These are phyloP conservation scores for Picochlorum sp. DNA, from an alignment of 139 green algal species.

Conservation along the genomic window DNA sequence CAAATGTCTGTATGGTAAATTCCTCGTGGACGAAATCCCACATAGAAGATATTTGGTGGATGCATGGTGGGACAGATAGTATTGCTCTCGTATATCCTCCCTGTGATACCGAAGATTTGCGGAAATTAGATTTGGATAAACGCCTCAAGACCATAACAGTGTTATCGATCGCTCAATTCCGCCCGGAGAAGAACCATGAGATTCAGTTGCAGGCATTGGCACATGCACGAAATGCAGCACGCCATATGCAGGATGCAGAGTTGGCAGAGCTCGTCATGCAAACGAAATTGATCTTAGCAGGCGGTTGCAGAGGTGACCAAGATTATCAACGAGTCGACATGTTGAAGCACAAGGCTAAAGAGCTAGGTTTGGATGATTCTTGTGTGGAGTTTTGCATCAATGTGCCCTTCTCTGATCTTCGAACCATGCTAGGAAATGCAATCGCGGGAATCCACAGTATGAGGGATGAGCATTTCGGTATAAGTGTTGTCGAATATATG, in stretches of 20 bases:
- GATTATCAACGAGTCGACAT: conserved; percentile 48
- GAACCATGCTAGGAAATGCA: conserved; percentile 62
- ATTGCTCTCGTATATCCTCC: conserved; percentile 74
- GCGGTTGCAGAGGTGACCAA: conserved; percentile 51
- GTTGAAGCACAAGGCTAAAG: conserved; percentile 6
- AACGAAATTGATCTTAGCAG: conserved; percentile 60
- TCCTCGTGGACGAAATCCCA: conserved; percentile 86
- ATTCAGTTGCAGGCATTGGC: conserved; percentile 38
- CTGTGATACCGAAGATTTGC: conserved; percentile 66
- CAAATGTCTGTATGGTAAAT: conserved; percentile 79
- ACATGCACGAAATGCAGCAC: conserved; percentile 14
- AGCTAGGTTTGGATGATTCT: conserved; percentile 28
- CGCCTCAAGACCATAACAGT: conserved; percentile 67
- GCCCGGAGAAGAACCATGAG: conserved; percentile 86
- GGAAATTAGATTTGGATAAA: conserved; percentile 70
- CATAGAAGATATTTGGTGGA: conserved; percentile 73
- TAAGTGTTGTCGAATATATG: conserved; percentile 98
- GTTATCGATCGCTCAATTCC: conserved; percentile 86
- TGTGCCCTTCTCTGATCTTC: conserved; percentile 58
- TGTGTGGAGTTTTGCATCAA: conserved; percentile 50
- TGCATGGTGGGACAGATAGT: conserved; percentile 8
- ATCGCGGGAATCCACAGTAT: conserved; percentile 92
- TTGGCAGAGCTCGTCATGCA: conserved; percentile 41
- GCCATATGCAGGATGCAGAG: background rate
- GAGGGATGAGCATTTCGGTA: conserved; percentile 98